Evolutionary conservation across 2,329 filamentous ascomycete species (phyloP).

Genomic region (Aspergillus ruber): DNA sequence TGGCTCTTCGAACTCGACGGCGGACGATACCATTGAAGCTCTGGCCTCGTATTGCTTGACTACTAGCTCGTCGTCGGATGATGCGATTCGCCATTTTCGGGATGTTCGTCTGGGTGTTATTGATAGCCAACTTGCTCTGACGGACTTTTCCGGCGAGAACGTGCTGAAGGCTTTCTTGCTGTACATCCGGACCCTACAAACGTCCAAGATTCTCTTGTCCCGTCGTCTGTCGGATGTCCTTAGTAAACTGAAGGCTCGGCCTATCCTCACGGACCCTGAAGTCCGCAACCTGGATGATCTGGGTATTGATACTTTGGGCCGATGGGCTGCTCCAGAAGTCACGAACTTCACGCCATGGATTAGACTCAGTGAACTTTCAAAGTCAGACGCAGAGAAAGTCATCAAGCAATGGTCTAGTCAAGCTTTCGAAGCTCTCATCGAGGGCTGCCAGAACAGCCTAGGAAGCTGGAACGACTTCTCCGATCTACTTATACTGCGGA

Average conservation of each 20-base stretch:
- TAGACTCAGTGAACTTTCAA: conserved; percentile 68
- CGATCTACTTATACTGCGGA: conserved; percentile 62
- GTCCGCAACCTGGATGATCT: conserved; percentile 63
- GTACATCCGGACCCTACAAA: conserved; percentile 69
- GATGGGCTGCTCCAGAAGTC: conserved; percentile 78
- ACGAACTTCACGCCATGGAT: conserved; percentile 82
- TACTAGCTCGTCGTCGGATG: conserved; percentile 70
- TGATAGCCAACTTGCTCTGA: conserved; percentile 52
- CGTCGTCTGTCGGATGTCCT: conserved; percentile 65
- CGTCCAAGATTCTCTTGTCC: conserved; percentile 71
- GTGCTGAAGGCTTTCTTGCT: conserved; percentile 63
- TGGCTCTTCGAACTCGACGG: conserved; percentile 38
- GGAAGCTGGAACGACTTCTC: conserved; percentile 59
- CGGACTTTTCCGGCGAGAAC: conserved; percentile 42
- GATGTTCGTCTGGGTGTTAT: conserved; percentile 66
- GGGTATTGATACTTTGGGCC: conserved; percentile 68
- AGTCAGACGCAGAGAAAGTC: conserved; percentile 53
- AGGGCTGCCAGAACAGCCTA: conserved; percentile 58
- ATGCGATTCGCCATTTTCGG: conserved; percentile 73
- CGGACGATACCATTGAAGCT: conserved; percentile 57
- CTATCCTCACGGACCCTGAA: conserved; percentile 65
- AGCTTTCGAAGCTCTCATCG: conserved; percentile 54
- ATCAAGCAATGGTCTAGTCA: conserved; percentile 59
- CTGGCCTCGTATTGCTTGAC: conserved; percentile 77
- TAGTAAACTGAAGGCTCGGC: conserved; percentile 59